phyloP scores from a whole-genome alignment of 306 rosid genomes.

The Casuarina equisetifolia region DNA sequence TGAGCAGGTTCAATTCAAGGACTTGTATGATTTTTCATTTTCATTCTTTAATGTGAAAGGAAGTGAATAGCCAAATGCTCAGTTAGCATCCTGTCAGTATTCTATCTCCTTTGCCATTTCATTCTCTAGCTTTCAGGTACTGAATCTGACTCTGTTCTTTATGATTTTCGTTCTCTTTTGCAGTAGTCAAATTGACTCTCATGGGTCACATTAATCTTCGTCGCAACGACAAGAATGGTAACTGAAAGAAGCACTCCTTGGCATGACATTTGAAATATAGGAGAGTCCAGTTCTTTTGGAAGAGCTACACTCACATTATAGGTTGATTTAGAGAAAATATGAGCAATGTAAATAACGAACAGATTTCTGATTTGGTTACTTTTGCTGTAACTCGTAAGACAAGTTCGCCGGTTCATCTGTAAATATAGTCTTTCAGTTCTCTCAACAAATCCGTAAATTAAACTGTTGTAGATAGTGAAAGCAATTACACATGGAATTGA shows the following conservation, averaged over 20 bases:
- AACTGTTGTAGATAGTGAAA: conserved; percentile 31
- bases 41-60: neutral
- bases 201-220: neutral
- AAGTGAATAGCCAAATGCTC: neutral
- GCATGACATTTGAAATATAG: neutral
- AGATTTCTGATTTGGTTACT: conserved; percentile 2
- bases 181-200: conserved; percentile 46
- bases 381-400: conserved; percentile 29
- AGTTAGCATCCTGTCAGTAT: neutral
- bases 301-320: neutral
- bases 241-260: conserved; percentile 14
- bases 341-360: conserved; percentile 12
- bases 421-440: conserved; percentile 23
- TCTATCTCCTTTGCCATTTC: neutral
- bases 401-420: conserved; percentile 36
- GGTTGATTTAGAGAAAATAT: neutral
- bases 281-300: conserved; percentile 2
- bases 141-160: conserved; percentile 12
- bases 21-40: neutral
- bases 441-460: conserved; percentile 39
- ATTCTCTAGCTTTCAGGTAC: conserved; percentile 11
- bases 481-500: conserved; percentile 22
- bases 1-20: neutral
- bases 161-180: conserved; percentile 32
- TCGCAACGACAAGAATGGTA: conserved; percentile 21